A percentile compares a stretch with the other conserved stretches of the same genome.
These are phyloP conservation scores for Xylariales sp. DNA, from an alignment of 2,329 filamentous ascomycete species.

Conservation along the genomic window DNA sequence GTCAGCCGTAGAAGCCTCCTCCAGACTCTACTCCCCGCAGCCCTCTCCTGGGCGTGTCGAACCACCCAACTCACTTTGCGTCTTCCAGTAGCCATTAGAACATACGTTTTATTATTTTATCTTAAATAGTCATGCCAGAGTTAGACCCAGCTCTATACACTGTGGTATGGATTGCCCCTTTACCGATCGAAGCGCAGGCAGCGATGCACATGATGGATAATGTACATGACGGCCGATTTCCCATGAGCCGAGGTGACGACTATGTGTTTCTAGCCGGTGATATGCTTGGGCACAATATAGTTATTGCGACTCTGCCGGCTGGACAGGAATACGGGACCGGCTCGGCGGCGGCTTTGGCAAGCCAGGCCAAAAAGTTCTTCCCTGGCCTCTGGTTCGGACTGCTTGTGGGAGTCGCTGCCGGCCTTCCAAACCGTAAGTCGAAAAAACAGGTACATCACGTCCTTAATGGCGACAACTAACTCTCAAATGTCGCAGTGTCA, in stretches of 20 bases:
- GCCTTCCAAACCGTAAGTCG: conserved; percentile 17
- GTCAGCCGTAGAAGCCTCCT: no score
- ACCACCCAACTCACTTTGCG: no score
- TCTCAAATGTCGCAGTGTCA: neutral
- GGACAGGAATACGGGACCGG: conserved; percentile 24
- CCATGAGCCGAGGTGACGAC: conserved; percentile 19
- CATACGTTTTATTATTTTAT: no score
- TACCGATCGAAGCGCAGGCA: conserved; percentile 19
- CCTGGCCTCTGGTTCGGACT: conserved; percentile 26
- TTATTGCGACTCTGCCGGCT: conserved; percentile 17
- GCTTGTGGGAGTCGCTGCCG: conserved; percentile 25
- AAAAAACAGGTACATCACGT: neutral
- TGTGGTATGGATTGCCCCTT: conserved; percentile 27
- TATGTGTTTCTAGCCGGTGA: conserved; percentile 25
- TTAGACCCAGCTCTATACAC: conserved; percentile 22
- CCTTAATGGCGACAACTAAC: neutral
- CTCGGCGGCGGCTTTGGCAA: conserved; percentile 23
- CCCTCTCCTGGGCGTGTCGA: no score
- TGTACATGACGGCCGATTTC: conserved; percentile 16
- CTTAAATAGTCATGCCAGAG: neutral
- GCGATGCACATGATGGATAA: conserved; percentile 27
- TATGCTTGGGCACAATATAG: conserved; percentile 20
- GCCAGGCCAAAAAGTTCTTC: conserved; percentile 24
- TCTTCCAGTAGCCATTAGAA: no score
- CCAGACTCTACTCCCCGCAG: no score